Percentiles rank a stretch among this genome's conserved stretches.
These are phyloP conservation scores for Apiospora malaysiana DNA, from an alignment of 2,329 filamentous ascomycete species.

Conservation along the genomic window DNA sequence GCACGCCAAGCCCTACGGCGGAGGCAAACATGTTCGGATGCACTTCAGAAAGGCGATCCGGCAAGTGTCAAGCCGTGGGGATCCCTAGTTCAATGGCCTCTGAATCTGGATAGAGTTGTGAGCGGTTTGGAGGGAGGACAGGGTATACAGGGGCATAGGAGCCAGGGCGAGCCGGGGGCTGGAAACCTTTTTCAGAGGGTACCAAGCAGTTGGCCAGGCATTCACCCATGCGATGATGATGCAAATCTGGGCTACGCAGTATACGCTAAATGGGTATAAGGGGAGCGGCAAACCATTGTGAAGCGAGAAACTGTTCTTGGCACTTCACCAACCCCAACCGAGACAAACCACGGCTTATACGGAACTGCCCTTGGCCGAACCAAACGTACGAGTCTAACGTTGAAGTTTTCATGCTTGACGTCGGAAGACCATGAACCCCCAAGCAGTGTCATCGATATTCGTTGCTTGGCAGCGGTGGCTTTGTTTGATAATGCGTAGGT, in stretches of 20 bases:
- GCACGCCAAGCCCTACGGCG: constrained; percentile 34
- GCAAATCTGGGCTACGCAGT: not conserved
- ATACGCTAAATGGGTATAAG: not conserved
- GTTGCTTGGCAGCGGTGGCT: not conserved
- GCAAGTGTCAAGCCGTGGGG: constrained; percentile 47
- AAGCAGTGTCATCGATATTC: not conserved
- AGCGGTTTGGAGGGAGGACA: not conserved
- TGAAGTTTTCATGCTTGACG: not conserved
- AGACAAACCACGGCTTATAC: not conserved
- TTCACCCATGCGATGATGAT: constrained; percentile 12
- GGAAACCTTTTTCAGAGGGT: constrained; percentile 9
- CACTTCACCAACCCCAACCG: not conserved
- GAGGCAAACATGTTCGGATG: constrained; percentile 44
- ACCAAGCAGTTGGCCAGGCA: not conserved
- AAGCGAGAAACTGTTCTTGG: constrained; percentile 1
- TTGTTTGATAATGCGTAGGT: not conserved
- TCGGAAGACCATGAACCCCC: not conserved
- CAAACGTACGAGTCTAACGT: not conserved
- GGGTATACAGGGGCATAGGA: not conserved
- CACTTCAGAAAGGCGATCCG: constrained; percentile 44
- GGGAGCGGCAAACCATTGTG: not conserved
- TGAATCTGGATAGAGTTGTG: constrained; percentile 20
- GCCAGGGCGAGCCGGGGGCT: not conserved
- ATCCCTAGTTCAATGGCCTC: constrained; percentile 36
- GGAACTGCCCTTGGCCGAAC: constrained; percentile 10